Evolutionary conservation across 192 early-diverging fungal genomes (phyloP).

Genomic region (Entomortierella chlamydospora): DNA sequence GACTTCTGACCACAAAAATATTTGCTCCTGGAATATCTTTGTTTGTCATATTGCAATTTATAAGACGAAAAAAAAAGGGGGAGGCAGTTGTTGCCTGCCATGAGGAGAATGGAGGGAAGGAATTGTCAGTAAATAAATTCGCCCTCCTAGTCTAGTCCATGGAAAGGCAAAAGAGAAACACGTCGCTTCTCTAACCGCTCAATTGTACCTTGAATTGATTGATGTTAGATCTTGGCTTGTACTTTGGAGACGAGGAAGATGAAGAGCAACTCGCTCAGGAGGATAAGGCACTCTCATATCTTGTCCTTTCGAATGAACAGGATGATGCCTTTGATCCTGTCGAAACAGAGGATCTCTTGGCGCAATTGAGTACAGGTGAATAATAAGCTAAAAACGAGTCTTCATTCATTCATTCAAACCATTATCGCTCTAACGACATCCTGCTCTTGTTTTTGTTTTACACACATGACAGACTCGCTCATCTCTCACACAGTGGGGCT

Average conservation of each 20-base stretch:
- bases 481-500: slow-evolving; percentile 29
- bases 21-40: too few species aligned
- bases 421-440: too few species aligned
- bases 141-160: too few species aligned
- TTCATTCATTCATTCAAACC: too few species aligned
- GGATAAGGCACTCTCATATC: slow-evolving; percentile 46
- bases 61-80: too few species aligned
- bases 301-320: slow-evolving; percentile 41
- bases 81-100: too few species aligned
- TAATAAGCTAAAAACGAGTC: neutral
- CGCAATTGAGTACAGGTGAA: slow-evolving; percentile 47
- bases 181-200: neutral
- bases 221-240: slow-evolving; percentile 45
- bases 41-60: too few species aligned
- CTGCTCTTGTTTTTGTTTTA: neutral
- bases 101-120: too few species aligned
- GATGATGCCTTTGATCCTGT: slow-evolving; percentile 50
- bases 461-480: slow-evolving; percentile 17
- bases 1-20: too few species aligned
- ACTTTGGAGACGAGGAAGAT: slow-evolving; percentile 52
- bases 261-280: slow-evolving; percentile 49
- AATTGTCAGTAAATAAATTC: too few species aligned
- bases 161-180: too few species aligned
- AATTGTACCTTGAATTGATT: neutral
- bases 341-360: slow-evolving; percentile 43